Conservation (phyloP, 2,329 filamentous ascomycete genomes). For the Pseudogymnoascus sp. region DNA sequence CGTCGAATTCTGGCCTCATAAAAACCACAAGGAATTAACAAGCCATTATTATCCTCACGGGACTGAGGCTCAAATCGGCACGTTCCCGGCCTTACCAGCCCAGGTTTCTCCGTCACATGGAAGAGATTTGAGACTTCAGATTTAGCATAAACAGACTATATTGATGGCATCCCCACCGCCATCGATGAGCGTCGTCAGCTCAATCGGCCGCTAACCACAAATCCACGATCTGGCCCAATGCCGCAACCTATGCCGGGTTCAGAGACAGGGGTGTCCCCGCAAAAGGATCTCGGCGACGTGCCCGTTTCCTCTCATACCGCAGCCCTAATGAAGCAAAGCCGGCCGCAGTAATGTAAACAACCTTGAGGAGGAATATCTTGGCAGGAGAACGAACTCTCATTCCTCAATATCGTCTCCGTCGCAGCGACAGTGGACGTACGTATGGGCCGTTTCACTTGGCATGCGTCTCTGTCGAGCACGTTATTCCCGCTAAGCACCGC, state of each 20-base stretch:
- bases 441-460: slow-evolving; percentile 1
- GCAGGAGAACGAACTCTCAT: background rate
- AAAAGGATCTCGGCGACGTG: background rate
- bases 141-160: slow-evolving; percentile 2
- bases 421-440: background rate
- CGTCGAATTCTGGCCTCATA: background rate
- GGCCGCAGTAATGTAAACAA: background rate
- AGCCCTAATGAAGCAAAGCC: background rate
- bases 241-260: background rate
- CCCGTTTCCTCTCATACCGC: background rate
- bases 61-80: background rate
- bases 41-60: background rate
- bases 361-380: background rate
- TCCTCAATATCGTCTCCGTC: background rate
- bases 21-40: background rate
- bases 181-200: slow-evolving; percentile 1
- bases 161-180: background rate
- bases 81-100: background rate
- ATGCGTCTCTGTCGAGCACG: background rate
- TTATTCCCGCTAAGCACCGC: background rate
- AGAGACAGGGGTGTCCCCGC: background rate
- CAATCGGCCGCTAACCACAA: background rate
- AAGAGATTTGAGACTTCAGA: background rate
- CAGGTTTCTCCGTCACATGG: background rate
- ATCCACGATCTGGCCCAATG: slow-evolving; percentile 1